A percentile compares a stretch with the other conserved stretches of the same genome.
Evolutionary conservation across 148 eudicot species (phyloP).

Genomic region (Hydrangea macrophylla): DNA sequence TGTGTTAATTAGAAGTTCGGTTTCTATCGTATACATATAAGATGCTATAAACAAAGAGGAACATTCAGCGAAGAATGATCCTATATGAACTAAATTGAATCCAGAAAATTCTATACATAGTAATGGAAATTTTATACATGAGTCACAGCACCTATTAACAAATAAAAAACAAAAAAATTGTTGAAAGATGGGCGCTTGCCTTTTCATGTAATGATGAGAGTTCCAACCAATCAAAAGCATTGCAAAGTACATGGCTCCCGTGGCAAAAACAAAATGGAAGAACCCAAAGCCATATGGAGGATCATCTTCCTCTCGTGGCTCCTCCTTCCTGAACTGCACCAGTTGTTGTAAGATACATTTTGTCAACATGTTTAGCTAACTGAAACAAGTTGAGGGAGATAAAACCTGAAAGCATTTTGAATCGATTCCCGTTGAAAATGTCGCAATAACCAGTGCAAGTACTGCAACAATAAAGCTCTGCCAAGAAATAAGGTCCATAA

Average conservation of each 20-base stretch:
- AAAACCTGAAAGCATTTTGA: constrained; percentile 83
- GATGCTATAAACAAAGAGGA: not conserved
- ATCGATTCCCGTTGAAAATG: constrained; percentile 81
- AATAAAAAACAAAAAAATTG: not conserved
- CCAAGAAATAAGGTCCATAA: not conserved
- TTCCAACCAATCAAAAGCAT: constrained; percentile 85
- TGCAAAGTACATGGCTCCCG: constrained; percentile 82
- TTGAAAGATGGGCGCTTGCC: constrained; percentile 30
- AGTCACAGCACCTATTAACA: not conserved
- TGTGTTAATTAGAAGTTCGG: not conserved
- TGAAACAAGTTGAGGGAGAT: not conserved
- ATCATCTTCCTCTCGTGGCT: constrained; percentile 47
- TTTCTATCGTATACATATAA: too few relatives aligned
- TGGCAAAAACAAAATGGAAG: constrained; percentile 82
- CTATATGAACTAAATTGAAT: not conserved
- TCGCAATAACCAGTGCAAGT: constrained; percentile 72
- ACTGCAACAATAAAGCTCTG: constrained; percentile 78
- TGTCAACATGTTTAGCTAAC: not conserved
- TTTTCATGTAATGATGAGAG: constrained; percentile 65
- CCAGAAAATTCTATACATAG: not conserved
- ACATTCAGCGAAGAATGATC: not conserved
- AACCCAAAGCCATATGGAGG: constrained; percentile 79
- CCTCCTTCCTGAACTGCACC: constrained; percentile 58
- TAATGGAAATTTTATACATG: not conserved
- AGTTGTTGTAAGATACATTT: constrained; percentile 1